phyloP scores from a whole-genome alignment of 1,284 basidiomycete genomes.

The Inonotus obliquus region DNA sequence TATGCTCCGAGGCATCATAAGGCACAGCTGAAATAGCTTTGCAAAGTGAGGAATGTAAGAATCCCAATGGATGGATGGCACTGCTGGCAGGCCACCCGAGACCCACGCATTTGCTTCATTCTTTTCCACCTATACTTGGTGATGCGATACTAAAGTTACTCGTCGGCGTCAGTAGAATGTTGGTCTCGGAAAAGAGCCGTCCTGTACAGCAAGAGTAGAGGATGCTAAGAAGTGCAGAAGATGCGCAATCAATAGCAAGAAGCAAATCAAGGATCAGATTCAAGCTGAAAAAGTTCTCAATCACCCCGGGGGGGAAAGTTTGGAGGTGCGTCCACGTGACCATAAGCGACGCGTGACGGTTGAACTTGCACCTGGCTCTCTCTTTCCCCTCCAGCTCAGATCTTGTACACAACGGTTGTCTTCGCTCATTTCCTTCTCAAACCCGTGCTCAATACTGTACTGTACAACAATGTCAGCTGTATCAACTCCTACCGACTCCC shows the following conservation, averaged over 20 bases:
- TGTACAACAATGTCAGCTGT: slow-evolving; percentile 49
- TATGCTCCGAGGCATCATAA: background rate
- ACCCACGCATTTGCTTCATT: background rate
- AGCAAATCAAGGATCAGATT: no score
- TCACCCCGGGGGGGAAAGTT: no score
- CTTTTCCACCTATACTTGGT: background rate
- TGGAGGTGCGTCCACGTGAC: slow-evolving; percentile 13
- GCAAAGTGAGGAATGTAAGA: background rate
- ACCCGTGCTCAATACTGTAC: background rate
- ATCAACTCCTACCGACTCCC: slow-evolving; percentile 60
- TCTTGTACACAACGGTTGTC: background rate
- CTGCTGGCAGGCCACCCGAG: background rate
- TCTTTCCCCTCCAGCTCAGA: background rate
- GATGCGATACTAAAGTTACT: background rate
- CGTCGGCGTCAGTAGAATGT: background rate
- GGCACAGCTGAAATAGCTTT: background rate
- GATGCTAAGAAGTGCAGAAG: background rate
- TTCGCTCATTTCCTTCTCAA: background rate
- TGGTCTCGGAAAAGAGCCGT: background rate
- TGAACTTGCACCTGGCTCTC: background rate
- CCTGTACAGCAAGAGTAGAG: background rate
- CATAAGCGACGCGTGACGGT: background rate
- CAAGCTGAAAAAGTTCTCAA: no score
- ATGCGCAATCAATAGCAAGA: no score
- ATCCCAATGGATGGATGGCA: background rate